Percentiles rank a stretch among this genome's conserved stretches.
Evolutionary conservation across 2,329 filamentous ascomycete genomes (phyloP).

Genomic region (Scedosporium apiospermum): DNA sequence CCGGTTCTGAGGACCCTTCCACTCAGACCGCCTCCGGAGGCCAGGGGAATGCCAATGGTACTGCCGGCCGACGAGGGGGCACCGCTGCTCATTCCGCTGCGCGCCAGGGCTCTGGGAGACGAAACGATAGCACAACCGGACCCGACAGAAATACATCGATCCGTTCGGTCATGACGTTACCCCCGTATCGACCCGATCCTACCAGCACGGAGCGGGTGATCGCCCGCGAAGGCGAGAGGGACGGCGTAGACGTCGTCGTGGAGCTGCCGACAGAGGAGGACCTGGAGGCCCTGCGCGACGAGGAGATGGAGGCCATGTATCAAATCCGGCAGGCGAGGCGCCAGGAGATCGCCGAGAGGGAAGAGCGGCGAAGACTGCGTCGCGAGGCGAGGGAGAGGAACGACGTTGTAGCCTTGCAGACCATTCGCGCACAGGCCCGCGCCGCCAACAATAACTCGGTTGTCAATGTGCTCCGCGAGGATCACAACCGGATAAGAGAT

Average conservation of each 20-base stretch:
- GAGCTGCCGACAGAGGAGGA: constrained; percentile 76
- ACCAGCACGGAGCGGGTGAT: constrained; percentile 72
- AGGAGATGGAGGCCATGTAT: constrained; percentile 88
- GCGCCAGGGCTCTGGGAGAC: neutral
- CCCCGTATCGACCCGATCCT: constrained; percentile 67
- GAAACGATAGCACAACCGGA: constrained; percentile 10
- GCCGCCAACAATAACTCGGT: constrained; percentile 36
- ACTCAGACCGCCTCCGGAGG: constrained; percentile 6
- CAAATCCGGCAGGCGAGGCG: constrained; percentile 76
- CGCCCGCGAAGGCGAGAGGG: constrained; percentile 82
- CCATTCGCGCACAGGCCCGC: constrained; percentile 50
- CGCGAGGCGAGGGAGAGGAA: constrained; percentile 63
- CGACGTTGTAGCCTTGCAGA: constrained; percentile 59
- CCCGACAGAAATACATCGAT: constrained; percentile 80
- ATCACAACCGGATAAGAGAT: constrained; percentile 46
- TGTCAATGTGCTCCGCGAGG: constrained; percentile 49
- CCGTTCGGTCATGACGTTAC: constrained; percentile 88
- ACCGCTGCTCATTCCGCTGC: neutral
- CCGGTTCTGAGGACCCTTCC: constrained; percentile 18
- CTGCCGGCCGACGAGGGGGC: too few species aligned
- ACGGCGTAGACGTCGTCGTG: constrained; percentile 81
- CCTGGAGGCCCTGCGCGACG: constrained; percentile 68
- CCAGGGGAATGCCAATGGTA: neutral
- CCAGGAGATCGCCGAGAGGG: constrained; percentile 65
- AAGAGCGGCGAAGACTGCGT: constrained; percentile 60